Evolutionary conservation across 257 asterid species (phyloP).

Genomic region (Solanum lycopersicoides): DNA sequence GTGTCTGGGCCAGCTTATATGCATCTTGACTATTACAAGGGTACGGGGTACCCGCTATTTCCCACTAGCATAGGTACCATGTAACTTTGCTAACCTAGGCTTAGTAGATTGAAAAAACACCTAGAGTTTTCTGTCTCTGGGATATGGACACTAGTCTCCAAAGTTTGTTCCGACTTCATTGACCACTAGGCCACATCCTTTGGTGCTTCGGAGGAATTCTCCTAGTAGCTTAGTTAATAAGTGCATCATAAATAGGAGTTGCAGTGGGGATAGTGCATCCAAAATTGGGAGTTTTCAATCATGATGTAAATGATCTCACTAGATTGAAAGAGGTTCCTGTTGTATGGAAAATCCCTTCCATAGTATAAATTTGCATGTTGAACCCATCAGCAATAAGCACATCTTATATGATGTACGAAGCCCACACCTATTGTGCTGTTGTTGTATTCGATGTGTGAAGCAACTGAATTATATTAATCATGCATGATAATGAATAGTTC

Average conservation of each 20-base stretch:
- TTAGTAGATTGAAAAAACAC: background rate
- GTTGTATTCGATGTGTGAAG: background rate
- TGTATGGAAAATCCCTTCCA: background rate
- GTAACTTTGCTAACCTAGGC: background rate
- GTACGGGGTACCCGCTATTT: background rate
- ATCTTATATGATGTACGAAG: background rate
- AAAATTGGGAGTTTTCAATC: background rate
- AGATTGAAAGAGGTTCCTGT: background rate
- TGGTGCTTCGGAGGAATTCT: background rate
- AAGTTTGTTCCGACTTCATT: background rate
- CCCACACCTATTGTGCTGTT: background rate
- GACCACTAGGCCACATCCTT: background rate
- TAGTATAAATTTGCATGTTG: background rate
- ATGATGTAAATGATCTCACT: background rate
- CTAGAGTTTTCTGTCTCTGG: background rate
- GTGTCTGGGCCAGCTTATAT: background rate
- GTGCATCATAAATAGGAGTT: background rate
- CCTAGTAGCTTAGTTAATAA: background rate
- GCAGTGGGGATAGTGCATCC: background rate
- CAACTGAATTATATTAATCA: background rate
- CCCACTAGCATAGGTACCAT: background rate
- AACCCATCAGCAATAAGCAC: background rate
- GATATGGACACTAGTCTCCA: background rate
- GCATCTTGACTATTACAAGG: background rate
- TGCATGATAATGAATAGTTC: background rate